These are phyloP conservation scores for Saturnispora sanitii DNA, from an alignment of 805 yeast species.

Conservation along the genomic window DNA sequence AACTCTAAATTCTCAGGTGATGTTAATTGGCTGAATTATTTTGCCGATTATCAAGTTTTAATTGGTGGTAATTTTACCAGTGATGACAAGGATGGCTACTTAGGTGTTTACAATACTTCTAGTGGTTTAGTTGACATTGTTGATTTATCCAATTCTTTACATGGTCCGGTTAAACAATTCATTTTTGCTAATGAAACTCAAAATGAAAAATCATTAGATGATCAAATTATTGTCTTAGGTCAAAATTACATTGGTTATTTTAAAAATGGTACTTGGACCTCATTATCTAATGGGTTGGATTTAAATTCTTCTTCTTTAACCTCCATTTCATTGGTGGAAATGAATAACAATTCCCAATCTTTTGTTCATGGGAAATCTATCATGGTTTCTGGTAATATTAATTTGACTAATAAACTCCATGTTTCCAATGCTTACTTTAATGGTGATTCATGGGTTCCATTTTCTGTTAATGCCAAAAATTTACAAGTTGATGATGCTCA, in stretches of 20 bases:
- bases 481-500: slow-evolving; percentile 18
- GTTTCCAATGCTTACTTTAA: slow-evolving; percentile 56
- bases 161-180: slow-evolving; percentile 26
- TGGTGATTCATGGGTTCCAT: slow-evolving; percentile 62
- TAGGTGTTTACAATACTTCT: slow-evolving; percentile 45
- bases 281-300: slow-evolving; percentile 30
- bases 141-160: slow-evolving; percentile 20
- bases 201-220: slow-evolving; percentile 31
- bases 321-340: slow-evolving; percentile 28
- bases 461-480: slow-evolving; percentile 34
- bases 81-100: slow-evolving; percentile 25
- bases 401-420: slow-evolving; percentile 40
- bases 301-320: slow-evolving; percentile 29
- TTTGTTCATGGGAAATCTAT: slow-evolving; percentile 38
- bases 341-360: slow-evolving; percentile 26
- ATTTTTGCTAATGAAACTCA: slow-evolving; percentile 27
- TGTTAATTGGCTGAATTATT: slow-evolving; percentile 44
- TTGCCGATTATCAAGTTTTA: slow-evolving; percentile 29
- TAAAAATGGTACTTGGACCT: slow-evolving; percentile 41
- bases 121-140: slow-evolving; percentile 24
- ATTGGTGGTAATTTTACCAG: slow-evolving; percentile 45
- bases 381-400: slow-evolving; percentile 48
- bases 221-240: slow-evolving; percentile 36
- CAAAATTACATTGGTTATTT: slow-evolving; percentile 29
- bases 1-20: slow-evolving; percentile 38